Evolutionary conservation across 225 moss, liverwort and hornwort genomes (phyloP).

Genomic region (Rhytidiadelphus loreus): DNA sequence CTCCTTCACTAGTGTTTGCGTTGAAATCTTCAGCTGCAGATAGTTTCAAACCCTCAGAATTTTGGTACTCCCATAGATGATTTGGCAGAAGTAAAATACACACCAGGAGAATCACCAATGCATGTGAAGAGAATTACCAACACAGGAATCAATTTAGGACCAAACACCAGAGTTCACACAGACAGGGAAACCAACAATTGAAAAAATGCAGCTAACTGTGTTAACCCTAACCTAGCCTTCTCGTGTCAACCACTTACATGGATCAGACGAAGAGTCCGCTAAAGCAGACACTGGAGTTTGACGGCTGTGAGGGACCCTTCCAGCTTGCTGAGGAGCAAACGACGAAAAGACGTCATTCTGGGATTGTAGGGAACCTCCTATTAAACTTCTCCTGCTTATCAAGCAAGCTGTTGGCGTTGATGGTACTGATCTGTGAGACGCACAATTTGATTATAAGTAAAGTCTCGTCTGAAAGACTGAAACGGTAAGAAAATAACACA

Average conservation of each 20-base stretch:
- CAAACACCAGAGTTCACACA: background rate
- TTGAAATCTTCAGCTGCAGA: conserved; percentile 8
- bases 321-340: conserved; percentile 17
- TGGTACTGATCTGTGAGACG: background rate
- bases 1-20: background rate
- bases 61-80: background rate
- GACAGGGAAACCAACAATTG: background rate
- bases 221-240: background rate
- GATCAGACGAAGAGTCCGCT: background rate
- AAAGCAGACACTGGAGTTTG: conserved; percentile 1
- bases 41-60: background rate
- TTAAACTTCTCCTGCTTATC: background rate
- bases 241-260: conserved; percentile 6
- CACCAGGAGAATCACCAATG: background rate
- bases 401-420: conserved; percentile 5
- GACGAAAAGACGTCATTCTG: background rate
- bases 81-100: background rate
- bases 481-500: background rate
- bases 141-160: background rate
- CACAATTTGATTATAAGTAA: background rate
- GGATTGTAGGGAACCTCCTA: conserved; percentile 7
- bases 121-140: background rate
- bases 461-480: background rate
- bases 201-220: background rate
- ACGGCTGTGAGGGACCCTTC: conserved; percentile 2